Evolutionary conservation across 1,284 basidiomycete genomes (phyloP).

Genomic region (Fomitopsis palustris): DNA sequence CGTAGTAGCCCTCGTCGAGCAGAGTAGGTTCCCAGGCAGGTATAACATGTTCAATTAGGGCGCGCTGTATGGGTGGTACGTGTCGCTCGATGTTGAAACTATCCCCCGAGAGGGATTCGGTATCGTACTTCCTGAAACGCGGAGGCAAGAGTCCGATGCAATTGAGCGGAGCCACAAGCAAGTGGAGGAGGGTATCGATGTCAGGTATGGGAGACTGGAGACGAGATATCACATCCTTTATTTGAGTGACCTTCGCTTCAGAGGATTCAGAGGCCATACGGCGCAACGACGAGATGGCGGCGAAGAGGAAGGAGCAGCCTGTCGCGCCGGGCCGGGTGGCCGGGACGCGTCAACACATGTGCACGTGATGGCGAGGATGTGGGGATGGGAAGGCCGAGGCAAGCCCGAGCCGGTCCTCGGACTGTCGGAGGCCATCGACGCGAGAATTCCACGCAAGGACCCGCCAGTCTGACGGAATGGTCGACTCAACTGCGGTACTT

Average conservation of each 20-base stretch:
- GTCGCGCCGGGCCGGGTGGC: neutral
- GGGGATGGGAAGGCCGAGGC: no score
- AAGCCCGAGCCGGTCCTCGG: neutral
- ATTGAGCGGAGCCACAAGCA: slow-evolving; percentile 58
- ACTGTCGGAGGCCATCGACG: neutral
- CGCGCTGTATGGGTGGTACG: slow-evolving; percentile 57
- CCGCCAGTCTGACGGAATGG: neutral
- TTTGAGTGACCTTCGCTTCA: slow-evolving; percentile 29
- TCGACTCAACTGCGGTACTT: neutral
- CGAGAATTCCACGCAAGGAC: no score
- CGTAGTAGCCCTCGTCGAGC: slow-evolving; percentile 40
- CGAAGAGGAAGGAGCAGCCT: neutral
- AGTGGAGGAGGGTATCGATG: slow-evolving; percentile 43
- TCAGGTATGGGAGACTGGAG: slow-evolving; percentile 53
- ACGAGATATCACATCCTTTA: slow-evolving; percentile 44
- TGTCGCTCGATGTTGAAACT: slow-evolving; percentile 41
- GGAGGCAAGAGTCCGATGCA: slow-evolving; percentile 56
- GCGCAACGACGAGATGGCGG: neutral
- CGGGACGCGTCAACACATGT: neutral
- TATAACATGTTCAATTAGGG: slow-evolving; percentile 58
- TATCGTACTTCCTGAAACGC: slow-evolving; percentile 39
- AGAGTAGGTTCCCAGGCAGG: slow-evolving; percentile 67
- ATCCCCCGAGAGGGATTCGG: slow-evolving; percentile 29
- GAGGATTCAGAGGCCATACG: slow-evolving; percentile 17
- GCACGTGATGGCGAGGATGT: neutral